These are phyloP conservation scores for Stagonosporopsis tanaceti DNA, from an alignment of 2,329 filamentous ascomycete genomes.

Conservation along the genomic window DNA sequence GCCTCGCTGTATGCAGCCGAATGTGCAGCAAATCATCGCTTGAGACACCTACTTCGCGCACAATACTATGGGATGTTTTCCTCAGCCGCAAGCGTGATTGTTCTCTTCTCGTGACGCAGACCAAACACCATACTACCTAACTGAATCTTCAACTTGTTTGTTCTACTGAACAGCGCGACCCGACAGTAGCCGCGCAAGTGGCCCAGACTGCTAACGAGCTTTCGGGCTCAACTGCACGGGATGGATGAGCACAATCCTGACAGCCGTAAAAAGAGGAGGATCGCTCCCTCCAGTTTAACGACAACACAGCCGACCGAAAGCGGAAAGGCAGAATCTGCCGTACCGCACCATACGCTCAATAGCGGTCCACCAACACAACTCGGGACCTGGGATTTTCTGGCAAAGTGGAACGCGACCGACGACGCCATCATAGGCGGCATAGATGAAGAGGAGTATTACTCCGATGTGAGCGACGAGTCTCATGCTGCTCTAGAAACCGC, in stretches of 20 bases:
- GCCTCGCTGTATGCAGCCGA: neutral
- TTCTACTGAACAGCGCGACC: neutral
- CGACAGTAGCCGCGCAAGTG: neutral
- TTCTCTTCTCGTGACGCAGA: neutral
- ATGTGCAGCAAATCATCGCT: neutral
- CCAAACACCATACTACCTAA: neutral
- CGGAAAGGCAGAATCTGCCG: neutral
- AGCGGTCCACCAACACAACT: neutral
- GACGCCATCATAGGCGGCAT: slow-evolving; percentile 5
- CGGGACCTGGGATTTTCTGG: slow-evolving; percentile 3
- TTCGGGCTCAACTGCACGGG: neutral
- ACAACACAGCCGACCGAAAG: neutral
- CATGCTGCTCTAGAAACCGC: slow-evolving; percentile 6
- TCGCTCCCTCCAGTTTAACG: neutral
- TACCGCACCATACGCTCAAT: neutral
- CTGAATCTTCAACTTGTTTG: neutral
- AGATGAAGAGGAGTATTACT: slow-evolving; percentile 18
- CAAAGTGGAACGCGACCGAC: slow-evolving; percentile 5
- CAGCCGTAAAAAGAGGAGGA: slow-evolving; percentile 9
- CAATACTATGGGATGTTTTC: neutral
- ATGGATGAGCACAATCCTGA: neutral
- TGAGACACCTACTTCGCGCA: neutral
- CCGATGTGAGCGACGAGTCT: slow-evolving; percentile 19
- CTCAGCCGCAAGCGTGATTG: neutral
- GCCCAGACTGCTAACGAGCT: neutral